Base-by-base conservation (phyloP, 306 rosid genomes). In the Sesbania bispinosa region DNA sequence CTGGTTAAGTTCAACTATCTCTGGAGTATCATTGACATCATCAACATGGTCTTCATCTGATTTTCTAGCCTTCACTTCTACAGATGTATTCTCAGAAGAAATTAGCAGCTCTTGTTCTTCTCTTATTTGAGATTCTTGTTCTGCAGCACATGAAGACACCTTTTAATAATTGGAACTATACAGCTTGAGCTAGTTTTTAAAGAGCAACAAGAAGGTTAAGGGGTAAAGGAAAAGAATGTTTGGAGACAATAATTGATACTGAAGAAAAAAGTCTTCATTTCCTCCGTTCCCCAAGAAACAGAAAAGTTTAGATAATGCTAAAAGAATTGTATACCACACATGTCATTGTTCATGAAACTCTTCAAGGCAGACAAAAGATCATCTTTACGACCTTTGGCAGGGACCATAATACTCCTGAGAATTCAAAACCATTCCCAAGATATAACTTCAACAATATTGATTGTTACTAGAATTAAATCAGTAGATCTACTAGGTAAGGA, bases 371-470 rank as follows among this genome's bases (percentile, higher is more conserved):
- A 76, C 79, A 93, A 83, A 50, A 93, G 96, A 7, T 90, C 94
- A 27, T 75, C 85, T 82, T 90, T 93, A 16, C 86, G 77, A 39
- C 98, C 98, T 82, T 83, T 93, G 68, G 94, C 87, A 51, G 93
- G 81, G 21, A 88, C 82, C 76, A 78, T 83, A 20, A 88, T 30
- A 20, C 58, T 85, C 92, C 98, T 93, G 96, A 60, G 24, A 80
- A 77, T 73, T 67, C 67, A 80, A 79, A 77, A 74, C 29, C 77
- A 82, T 73, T 38, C 32, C 39, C 41, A 53, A 79, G 41, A 75
- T 15, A 18, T 14, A 21, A 14, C 63, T 53, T 58, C 35, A 67
- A 69, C 6, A 41, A 48, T 20, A 57, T 6, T 43, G 15, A 24
- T 21, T 16, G 5, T 20, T 52, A 9, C 32, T n/a, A 57, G 23